Base-by-base conservation (phyloP, 768 basidiomycete species). In the Suillus americanus region DNA sequence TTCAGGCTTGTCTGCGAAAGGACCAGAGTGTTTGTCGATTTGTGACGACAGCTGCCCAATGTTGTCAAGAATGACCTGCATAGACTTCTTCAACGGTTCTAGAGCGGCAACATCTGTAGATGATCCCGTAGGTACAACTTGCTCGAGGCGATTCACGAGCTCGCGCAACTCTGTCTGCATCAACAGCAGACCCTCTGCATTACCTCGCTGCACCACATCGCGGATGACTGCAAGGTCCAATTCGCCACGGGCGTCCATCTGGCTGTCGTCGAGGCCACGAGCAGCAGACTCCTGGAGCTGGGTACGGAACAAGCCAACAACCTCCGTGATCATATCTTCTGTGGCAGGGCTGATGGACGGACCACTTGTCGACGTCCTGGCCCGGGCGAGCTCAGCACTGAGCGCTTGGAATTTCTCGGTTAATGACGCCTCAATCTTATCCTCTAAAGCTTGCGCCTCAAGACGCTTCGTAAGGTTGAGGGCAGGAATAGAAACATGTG, bases 211-310 rank as follows among this genome's bases (percentile, higher is more conserved):
- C 25, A 94, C 79, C 43, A 87, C 79, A 65, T 86, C 86, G 70
- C 84, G 89, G 71, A 94, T 82, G 66, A 91, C 78, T 71, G 92
- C 89, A 72, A 92, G 86, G 75, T 94, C 92, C 30, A 92, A 76
- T 67, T 94, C 91, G 23, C 89, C 90, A 37, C 86, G 85, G 28
- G 89, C 90, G 69, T 92, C 90, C 77, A 85, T 79, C 69, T 85
- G 86, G 65, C 83, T 84, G 62, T 89, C 87, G 25, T 90, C 88
- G 57, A 83, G 66, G 23, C 83, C 81, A 53, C 83, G 82, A 8
- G 79, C 79, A 0, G 88, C 86, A 9, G 86, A 86, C 46, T 88
- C 87, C 62, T 86, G 85, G 12, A 91, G 77, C 68, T 91, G 89
- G 23, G 85, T 77, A 10, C 89, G 83, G 80, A 92, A 89, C 64